Conservation (phyloP, 305 asterid genomes). For the Coffea humblotiana region DNA sequence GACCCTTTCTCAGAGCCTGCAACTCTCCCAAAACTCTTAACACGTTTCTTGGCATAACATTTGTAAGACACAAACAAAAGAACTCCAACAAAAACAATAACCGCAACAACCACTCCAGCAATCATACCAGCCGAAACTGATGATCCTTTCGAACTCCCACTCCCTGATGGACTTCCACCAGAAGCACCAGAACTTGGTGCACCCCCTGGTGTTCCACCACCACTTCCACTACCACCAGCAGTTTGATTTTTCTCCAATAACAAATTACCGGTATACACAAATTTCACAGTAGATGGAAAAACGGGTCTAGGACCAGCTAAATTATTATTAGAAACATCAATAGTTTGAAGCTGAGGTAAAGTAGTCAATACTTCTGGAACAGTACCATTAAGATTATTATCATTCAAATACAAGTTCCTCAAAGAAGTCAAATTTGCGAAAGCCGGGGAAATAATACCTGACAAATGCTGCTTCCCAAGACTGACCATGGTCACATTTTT, state of each 20-base stretch:
- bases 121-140: slow-evolving; percentile 62
- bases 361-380: slow-evolving; percentile 60
- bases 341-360: slow-evolving; percentile 56
- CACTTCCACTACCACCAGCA: slow-evolving; percentile 40
- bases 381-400: slow-evolving; percentile 66
- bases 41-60: slow-evolving; percentile 55
- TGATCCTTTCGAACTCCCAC: slow-evolving; percentile 35
- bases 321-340: slow-evolving; percentile 81
- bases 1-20: slow-evolving; percentile 63
- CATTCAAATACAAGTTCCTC: slow-evolving; percentile 67
- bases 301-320: slow-evolving; percentile 57
- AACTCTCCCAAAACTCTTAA: slow-evolving; percentile 47
- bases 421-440: slow-evolving; percentile 66
- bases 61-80: slow-evolving; percentile 71
- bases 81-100: slow-evolving; percentile 52
- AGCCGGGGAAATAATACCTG: slow-evolving; percentile 76
- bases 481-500: slow-evolving; percentile 57
- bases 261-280: slow-evolving; percentile 44
- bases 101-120: slow-evolving; percentile 77
- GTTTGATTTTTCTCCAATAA: slow-evolving; percentile 51
- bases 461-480: slow-evolving; percentile 49
- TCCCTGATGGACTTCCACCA: slow-evolving; percentile 35
- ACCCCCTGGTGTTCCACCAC: slow-evolving; percentile 29
- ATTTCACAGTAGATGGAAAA: slow-evolving; percentile 52
- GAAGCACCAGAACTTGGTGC: slow-evolving; percentile 34